These are phyloP conservation scores for Phaeosphaeriaceae sp. DNA, from an alignment of 2,329 filamentous ascomycete genomes.

Conservation along the genomic window DNA sequence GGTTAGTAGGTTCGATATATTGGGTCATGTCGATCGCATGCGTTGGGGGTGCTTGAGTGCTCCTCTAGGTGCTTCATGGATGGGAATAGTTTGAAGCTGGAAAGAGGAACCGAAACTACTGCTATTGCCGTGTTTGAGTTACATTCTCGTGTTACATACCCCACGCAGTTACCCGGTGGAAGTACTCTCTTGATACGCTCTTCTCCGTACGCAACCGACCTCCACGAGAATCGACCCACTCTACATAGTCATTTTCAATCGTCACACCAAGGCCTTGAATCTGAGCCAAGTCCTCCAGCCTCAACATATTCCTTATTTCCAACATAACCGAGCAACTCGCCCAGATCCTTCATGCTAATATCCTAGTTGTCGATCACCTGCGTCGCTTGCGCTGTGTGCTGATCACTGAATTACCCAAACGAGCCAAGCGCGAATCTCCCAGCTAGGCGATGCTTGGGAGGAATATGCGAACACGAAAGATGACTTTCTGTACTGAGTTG, in stretches of 20 bases:
- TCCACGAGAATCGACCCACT: too few relatives aligned
- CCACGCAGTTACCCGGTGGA: background rate
- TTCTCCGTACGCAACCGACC: too few relatives aligned
- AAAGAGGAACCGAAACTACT: background rate
- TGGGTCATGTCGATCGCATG: background rate
- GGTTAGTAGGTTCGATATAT: background rate
- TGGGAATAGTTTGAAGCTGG: too few relatives aligned
- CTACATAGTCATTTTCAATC: background rate
- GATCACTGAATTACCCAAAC: too few relatives aligned
- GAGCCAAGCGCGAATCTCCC: background rate
- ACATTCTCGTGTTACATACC: background rate
- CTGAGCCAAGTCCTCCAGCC: background rate
- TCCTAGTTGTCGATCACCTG: too few relatives aligned
- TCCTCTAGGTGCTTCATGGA: too few relatives aligned
- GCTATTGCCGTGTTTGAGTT: background rate
- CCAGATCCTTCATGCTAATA: background rate
- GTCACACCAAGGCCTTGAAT: background rate
- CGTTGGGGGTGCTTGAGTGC: too few relatives aligned
- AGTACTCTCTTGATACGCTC: too few relatives aligned
- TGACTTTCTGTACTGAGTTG: too few relatives aligned
- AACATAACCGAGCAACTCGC: background rate
- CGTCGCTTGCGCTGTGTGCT: too few relatives aligned
- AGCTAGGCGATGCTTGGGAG: background rate
- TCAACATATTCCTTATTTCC: background rate
- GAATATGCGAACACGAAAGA: background rate